Base-by-base conservation (phyloP, 2,329 filamentous ascomycete genomes). In the Penicillium digitatum region DNA sequence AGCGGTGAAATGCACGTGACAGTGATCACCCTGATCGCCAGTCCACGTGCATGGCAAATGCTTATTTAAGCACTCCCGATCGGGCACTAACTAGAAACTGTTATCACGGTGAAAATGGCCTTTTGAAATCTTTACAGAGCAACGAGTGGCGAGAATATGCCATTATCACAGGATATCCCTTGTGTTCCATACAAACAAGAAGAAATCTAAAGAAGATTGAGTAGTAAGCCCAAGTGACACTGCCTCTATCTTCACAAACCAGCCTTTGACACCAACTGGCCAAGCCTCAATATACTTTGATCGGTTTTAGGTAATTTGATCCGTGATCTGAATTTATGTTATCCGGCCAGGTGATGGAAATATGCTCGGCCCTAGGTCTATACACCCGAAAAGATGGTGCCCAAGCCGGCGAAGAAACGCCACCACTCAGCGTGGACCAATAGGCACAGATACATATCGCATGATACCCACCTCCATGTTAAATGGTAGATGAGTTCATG, bases 1-100 rank as follows among this genome's bases (percentile, higher is more conserved):
- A 12, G 51, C 51, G 51, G 51, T 54, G 51, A 54, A 53, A n/a
- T 37, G 2, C 51, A 49, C 51, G 51, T 54, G 51, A 54, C 9
- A 7, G 6, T 10, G 22, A 39, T 35, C 35, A 5, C 3, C 27
- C 8, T 6, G 29, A 35, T 35, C 11, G 3, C 9, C 11, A 27
- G 22, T 43, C 48, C 48, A 51, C 48, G 48, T 50, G 48, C 7
- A 27, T 18, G 3, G 2, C 2, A 5, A 5, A 52, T 32, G 40
- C 18, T 53, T 53, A 53, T 34, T 8, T 48, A 53, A 48, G 20
- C 43, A 16, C 38, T 14, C 11, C 14, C 8, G 22, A 39, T 52
- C 47, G 39, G 52, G 52, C 47, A 51, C 20, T 34, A 35, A 18
- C 29, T 34, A 18, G 9, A 20, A n/a, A 14, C 7, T 3, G 16